These are phyloP conservation scores for Tanacetum coccineum DNA, from an alignment of 129 eudicot genomes.

Conservation along the genomic window DNA sequence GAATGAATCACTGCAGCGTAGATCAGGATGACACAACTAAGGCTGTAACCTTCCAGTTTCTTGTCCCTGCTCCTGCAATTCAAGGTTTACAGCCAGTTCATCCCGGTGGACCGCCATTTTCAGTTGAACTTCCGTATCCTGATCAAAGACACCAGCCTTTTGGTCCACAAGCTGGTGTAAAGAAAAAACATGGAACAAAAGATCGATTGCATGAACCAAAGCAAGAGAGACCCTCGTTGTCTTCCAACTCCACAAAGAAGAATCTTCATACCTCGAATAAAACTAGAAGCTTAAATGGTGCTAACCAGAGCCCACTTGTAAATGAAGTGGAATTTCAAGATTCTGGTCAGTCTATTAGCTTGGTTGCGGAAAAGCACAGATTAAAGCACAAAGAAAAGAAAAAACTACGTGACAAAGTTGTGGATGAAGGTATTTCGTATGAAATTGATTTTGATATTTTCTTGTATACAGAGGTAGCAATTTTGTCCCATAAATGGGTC, in stretches of 20 bases:
- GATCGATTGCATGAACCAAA: slow-evolving; percentile 36
- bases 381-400: slow-evolving; percentile 46
- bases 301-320: slow-evolving; percentile 36
- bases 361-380: slow-evolving; percentile 41
- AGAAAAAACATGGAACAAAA: slow-evolving; percentile 48
- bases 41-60: slow-evolving; percentile 60
- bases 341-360: slow-evolving; percentile 44
- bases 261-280: slow-evolving; percentile 42
- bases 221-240: slow-evolving; percentile 38
- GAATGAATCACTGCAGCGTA: slow-evolving; percentile 76
- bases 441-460: neutral
- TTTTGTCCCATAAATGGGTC: neutral
- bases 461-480: slow-evolving; percentile 7
- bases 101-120: no score
- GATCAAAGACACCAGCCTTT: slow-evolving; percentile 43
- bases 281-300: slow-evolving; percentile 41
- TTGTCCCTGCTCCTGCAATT: slow-evolving; percentile 35
- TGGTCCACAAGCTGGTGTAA: slow-evolving; percentile 43
- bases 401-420: slow-evolving; percentile 31
- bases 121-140: slow-evolving; percentile 34
- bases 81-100: slow-evolving; percentile 30
- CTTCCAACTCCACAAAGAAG: slow-evolving; percentile 48
- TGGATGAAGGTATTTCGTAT: slow-evolving; percentile 59
- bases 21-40: slow-evolving; percentile 74
- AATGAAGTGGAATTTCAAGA: slow-evolving; percentile 48